These are phyloP conservation scores for Phalaenopsis hybrid DNA, from an alignment of 116 monocot species.

Conservation along the genomic window DNA sequence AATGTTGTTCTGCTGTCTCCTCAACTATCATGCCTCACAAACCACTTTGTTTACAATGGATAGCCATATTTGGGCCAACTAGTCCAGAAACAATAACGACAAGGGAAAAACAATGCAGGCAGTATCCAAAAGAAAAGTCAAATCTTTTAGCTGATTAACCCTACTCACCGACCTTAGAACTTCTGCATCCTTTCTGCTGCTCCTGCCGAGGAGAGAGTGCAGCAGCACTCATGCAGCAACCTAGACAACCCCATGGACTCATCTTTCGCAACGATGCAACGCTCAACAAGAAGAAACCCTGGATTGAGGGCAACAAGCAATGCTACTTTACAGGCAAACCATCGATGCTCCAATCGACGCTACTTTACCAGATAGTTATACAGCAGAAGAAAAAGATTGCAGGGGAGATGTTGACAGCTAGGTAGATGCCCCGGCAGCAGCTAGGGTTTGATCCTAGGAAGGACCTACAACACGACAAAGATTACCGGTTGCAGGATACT, in stretches of 20 bases:
- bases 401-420: too few species aligned
- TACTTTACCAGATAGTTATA: too few species aligned
- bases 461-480: too few species aligned
- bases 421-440: too few species aligned
- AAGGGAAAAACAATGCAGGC: constrained; percentile 72
- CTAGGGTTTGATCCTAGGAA: too few species aligned
- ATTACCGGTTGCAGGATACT: too few species aligned
- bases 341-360: neutral
- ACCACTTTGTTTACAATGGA: constrained; percentile 81
- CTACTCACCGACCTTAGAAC: constrained; percentile 57
- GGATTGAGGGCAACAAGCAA: neutral
- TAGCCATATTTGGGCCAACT: constrained; percentile 79
- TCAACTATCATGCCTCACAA: constrained; percentile 91
- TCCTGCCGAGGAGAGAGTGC: constrained; percentile 81
- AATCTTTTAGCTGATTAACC: constrained; percentile 75
- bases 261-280: constrained; percentile 13
- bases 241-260: constrained; percentile 82
- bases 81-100: constrained; percentile 79
- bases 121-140: constrained; percentile 66
- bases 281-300: neutral
- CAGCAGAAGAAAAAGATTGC: too few species aligned
- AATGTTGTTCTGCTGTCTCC: constrained; percentile 89
- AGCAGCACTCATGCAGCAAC: constrained; percentile 80
- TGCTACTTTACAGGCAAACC: neutral
- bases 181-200: constrained; percentile 81